Percentiles rank a stretch among this genome's conserved stretches.
These are phyloP conservation scores for Leptographium flavum DNA, from an alignment of 2,329 filamentous ascomycete species.

Conservation along the genomic window DNA sequence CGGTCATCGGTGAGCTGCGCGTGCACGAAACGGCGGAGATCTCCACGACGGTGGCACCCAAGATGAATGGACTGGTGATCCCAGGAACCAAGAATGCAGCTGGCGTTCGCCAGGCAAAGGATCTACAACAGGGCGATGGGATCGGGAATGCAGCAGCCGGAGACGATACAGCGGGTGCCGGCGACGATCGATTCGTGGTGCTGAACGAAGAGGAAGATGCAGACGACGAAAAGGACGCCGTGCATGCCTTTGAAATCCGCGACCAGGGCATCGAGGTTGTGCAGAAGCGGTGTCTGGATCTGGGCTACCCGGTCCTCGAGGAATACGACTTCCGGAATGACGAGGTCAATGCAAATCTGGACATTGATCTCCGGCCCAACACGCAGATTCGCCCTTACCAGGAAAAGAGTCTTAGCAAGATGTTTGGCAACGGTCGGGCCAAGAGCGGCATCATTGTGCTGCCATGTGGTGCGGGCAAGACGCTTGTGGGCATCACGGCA, in stretches of 20 bases:
- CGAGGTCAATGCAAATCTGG: conserved; percentile 72
- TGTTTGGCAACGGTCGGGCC: conserved; percentile 96
- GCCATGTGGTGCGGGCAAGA: conserved; percentile 94
- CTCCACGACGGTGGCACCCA: conserved; percentile 68
- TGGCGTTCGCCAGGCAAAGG: conserved; percentile 61
- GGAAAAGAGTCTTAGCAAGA: conserved; percentile 94
- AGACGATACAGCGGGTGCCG: background rate
- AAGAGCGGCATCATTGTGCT: conserved; percentile 96
- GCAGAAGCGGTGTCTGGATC: conserved; percentile 75
- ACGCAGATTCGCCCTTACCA: conserved; percentile 91
- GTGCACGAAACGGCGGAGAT: conserved; percentile 53
- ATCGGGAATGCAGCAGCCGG: background rate
- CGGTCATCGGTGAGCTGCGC: conserved; percentile 64
- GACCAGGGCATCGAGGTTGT: conserved; percentile 73
- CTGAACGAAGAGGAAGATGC: conserved; percentile 62
- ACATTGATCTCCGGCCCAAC: conserved; percentile 82
- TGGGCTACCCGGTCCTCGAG: conserved; percentile 78
- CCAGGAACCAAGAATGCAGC: conserved; percentile 89
- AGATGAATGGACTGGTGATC: conserved; percentile 78
- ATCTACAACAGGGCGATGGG: conserved; percentile 5
- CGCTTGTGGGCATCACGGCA: conserved; percentile 92
- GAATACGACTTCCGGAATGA: conserved; percentile 97
- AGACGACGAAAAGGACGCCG: conserved; percentile 62
- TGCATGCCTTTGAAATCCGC: conserved; percentile 85
- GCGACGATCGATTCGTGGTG: conserved; percentile 37